Conservation (phyloP, 1,139 yeast species). For the Meyerozyma elateridarum region DNA sequence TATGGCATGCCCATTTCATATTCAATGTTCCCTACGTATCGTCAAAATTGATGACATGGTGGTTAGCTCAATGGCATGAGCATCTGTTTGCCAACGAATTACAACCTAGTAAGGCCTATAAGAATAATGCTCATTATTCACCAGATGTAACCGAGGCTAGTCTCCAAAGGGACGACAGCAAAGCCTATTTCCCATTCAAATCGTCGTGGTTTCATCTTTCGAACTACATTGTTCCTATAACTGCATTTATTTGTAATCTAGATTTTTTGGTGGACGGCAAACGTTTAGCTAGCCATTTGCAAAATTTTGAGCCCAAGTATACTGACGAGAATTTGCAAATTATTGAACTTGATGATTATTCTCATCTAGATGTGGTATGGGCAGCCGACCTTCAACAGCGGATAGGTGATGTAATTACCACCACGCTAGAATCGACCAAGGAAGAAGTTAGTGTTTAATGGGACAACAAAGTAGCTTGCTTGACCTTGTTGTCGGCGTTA, state of each 20-base stretch:
- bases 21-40: constrained; percentile 86
- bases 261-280: constrained; percentile 69
- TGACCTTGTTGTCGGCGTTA: constrained; percentile 11
- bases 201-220: constrained; percentile 49
- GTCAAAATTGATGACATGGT: constrained; percentile 83
- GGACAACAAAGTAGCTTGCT: no score
- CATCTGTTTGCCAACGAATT: constrained; percentile 41
- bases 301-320: constrained; percentile 43
- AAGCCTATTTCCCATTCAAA: constrained; percentile 50
- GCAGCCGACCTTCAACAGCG: constrained; percentile 38
- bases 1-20: constrained; percentile 69
- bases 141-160: constrained; percentile 5
- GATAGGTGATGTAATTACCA: constrained; percentile 13
- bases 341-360: constrained; percentile 41
- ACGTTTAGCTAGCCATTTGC: constrained; percentile 48
- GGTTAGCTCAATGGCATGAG: constrained; percentile 52
- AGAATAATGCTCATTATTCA: constrained; percentile 23
- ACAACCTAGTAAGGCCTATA: constrained; percentile 29
- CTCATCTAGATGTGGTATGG: constrained; percentile 56
- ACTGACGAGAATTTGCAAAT: constrained; percentile 32
- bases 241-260: constrained; percentile 55
- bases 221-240: constrained; percentile 46
- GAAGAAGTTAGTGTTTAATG: no score
- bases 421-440: constrained; percentile 3
- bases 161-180: constrained; percentile 31